Conservation (phyloP, 2,329 filamentous ascomycete species). For the Penicillium sp. region DNA sequence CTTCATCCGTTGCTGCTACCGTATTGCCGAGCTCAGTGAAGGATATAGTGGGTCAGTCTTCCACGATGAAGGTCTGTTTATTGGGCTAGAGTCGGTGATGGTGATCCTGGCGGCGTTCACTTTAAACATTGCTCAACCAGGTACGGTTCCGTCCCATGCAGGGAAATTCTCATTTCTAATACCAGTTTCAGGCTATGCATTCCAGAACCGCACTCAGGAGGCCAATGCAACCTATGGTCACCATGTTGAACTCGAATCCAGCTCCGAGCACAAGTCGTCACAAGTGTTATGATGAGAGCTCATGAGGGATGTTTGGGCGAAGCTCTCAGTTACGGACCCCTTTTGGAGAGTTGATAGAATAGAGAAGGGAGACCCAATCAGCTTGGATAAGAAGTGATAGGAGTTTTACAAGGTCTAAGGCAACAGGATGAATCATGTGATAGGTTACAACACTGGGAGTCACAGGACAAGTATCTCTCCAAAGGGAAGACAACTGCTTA, state of each 20-base stretch:
- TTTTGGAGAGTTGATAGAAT: background rate
- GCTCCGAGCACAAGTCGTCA: conserved; percentile 8
- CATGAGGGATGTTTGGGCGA: background rate
- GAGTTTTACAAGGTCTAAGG: background rate
- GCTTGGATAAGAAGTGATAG: background rate
- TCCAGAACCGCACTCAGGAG: conserved; percentile 10
- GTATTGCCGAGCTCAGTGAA: conserved; percentile 66
- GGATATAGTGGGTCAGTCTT: conserved; percentile 55
- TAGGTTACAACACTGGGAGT: conserved; percentile 10
- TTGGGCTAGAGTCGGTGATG: conserved; percentile 55
- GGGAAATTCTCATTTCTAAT: conserved; percentile 7
- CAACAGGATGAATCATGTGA: conserved; percentile 9
- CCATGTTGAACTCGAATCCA: conserved; percentile 6
- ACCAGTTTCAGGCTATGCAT: conserved; percentile 8
- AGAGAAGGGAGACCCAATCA: background rate
- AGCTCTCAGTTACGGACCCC: background rate
- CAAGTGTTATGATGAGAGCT: conserved; percentile 7
- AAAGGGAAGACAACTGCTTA: conserved; percentile 6
- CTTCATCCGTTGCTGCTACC: conserved; percentile 66
- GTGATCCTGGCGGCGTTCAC: conserved; percentile 10
- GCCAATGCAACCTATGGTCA: conserved; percentile 8
- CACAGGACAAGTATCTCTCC: conserved; percentile 9
- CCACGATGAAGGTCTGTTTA: conserved; percentile 58
- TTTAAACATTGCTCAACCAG: conserved; percentile 12
- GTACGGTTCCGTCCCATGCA: conserved; percentile 8